These are phyloP conservation scores for Rauvolfia tetraphylla DNA, from an alignment of 257 asterid genomes.

Conservation along the genomic window DNA sequence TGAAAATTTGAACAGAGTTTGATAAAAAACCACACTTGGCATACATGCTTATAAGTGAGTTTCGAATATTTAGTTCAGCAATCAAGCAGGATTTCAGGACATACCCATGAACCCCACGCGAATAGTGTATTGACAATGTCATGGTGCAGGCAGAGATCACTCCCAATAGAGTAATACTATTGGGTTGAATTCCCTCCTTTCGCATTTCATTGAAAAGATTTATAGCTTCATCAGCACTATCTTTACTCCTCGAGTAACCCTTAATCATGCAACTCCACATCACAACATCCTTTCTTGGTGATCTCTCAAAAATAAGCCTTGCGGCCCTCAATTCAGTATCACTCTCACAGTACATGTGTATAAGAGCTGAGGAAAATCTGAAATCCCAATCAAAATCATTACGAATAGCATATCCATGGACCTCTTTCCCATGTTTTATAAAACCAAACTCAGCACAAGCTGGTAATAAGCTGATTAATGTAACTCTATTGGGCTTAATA, in stretches of 20 bases:
- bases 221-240: constrained; percentile 46
- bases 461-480: constrained; percentile 53
- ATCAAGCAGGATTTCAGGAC: constrained; percentile 42
- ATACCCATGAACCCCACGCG: constrained; percentile 45
- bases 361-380: constrained; percentile 42
- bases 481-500: constrained; percentile 55
- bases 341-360: constrained; percentile 53
- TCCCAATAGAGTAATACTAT: constrained; percentile 53
- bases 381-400: constrained; percentile 46
- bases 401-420: constrained; percentile 57
- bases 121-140: constrained; percentile 38
- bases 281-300: constrained; percentile 47
- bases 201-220: constrained; percentile 52
- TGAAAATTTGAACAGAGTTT: constrained; percentile 47
- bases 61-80: constrained; percentile 40
- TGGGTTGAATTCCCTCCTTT: constrained; percentile 45
- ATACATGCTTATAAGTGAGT: constrained; percentile 65
- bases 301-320: constrained; percentile 45
- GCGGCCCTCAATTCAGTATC: constrained; percentile 31
- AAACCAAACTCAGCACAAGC: constrained; percentile 40
- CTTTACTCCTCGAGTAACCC: constrained; percentile 42
- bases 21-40: constrained; percentile 60
- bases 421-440: constrained; percentile 39
- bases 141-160: constrained; percentile 51
- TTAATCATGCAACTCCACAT: constrained; percentile 70